These are phyloP conservation scores for Aureobasidium melanogenum DNA, from an alignment of 2,329 filamentous ascomycete species.

Conservation along the genomic window DNA sequence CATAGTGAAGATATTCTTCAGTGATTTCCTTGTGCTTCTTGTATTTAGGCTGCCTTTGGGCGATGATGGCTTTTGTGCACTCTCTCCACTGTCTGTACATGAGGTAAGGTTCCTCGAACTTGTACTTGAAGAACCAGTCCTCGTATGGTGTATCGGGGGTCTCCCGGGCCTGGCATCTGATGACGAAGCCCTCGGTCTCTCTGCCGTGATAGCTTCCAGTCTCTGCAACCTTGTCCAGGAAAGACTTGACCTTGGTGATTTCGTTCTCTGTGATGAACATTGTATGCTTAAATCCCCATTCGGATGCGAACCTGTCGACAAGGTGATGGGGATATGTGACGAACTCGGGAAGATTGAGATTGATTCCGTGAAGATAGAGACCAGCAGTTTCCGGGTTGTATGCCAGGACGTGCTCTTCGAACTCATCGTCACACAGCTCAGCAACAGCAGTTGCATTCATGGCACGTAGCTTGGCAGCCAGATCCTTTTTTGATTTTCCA, in stretches of 20 bases:
- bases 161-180: conserved; percentile 68
- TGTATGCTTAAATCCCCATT: conserved; percentile 90
- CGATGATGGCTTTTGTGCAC: conserved; percentile 83
- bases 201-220: conserved; percentile 83
- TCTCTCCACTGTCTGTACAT: conserved; percentile 99
- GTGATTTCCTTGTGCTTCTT: conserved; percentile 88
- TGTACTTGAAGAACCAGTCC: conserved; percentile 99
- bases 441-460: conserved; percentile 93
- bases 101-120: conserved; percentile 96
- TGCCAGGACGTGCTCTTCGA: conserved; percentile 93
- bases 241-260: conserved; percentile 62
- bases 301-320: conserved; percentile 83
- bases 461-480: conserved; percentile 64
- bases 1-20: conserved; percentile 80
- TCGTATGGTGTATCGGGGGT: conserved; percentile 48
- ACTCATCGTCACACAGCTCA: conserved; percentile 90
- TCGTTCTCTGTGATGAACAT: conserved; percentile 71
- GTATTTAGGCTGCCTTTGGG: conserved; percentile 62
- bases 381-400: conserved; percentile 78
- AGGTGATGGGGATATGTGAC: conserved; percentile 71
- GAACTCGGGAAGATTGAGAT: conserved; percentile 89
- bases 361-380: conserved; percentile 91
- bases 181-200: conserved; percentile 94
- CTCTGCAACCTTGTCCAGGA: conserved; percentile 77
- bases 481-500: conserved; percentile 68